Base-by-base conservation (phyloP, 2,329 filamentous ascomycete species). In the Sarocladiaceae sp. region DNA sequence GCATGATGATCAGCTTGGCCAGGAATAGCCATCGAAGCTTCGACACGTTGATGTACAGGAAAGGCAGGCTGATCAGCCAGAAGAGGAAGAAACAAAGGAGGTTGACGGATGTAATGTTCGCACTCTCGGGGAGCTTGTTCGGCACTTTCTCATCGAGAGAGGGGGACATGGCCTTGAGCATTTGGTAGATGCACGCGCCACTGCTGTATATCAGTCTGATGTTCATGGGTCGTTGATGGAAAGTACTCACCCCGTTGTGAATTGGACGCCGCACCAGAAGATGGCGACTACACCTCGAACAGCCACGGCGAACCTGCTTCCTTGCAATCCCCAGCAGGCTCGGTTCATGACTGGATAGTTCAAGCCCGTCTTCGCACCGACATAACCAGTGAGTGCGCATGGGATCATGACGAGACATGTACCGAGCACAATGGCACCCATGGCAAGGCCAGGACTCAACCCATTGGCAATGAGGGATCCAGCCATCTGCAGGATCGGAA, bases 111-210 rank as follows among this genome's bases (percentile, higher is more conserved):
- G 64, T 65, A 31, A 64, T 64, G 54, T 70, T 68, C n/a, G 68
- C 66, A 39, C 57, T 65, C 1, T 59, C 60, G 1, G 71, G 64
- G 22, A 77, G 64, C 26, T 65, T 63, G 52, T 75, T 75, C 3
- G 69, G 70, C 15, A 77, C 64, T 49, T 60, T 62, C 15, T 62
- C 56, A 54, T 70, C 72, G 25, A 53, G 48, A 17, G 64, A 66
- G 1, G 71, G 71, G 70, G 7, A 5, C 5, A 42, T 22, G 15
- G 37, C 37, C 22, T 25, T 22, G 8, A 42, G 37, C 37, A 68
- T 62, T 33, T 64, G 57, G 11, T 59, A 64, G n/a, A 68, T 57
- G 31, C 60, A 61, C 6, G 58, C 60, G 1, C 60, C 62, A 7
- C 66, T 66, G 39, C 59, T 59, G 28, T 60, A 62, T 0, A 59